Conservation (phyloP, 768 basidiomycete species). For the Dentipellis fragilis region DNA sequence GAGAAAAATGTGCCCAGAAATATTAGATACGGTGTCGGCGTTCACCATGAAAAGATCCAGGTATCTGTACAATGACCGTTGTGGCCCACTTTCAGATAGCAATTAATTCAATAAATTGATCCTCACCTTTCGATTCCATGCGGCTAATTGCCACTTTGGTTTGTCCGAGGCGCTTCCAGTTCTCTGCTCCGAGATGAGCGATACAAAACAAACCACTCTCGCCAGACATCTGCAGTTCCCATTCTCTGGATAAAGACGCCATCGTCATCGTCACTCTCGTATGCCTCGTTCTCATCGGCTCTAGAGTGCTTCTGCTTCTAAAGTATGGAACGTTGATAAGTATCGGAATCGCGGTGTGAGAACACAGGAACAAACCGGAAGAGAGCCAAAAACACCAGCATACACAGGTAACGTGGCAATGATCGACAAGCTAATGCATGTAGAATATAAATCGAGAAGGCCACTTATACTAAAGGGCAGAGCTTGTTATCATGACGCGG, state of each 20-base stretch:
- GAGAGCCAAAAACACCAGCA: constrained; percentile 58
- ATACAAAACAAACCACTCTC: constrained; percentile 40
- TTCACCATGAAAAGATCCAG: constrained; percentile 37
- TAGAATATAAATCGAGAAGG: too few species aligned
- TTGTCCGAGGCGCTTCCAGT: constrained; percentile 47
- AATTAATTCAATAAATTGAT: too few species aligned
- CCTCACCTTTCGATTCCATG: background rate
- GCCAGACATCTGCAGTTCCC: constrained; percentile 65
- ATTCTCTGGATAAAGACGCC: constrained; percentile 51
- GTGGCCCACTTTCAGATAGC: background rate
- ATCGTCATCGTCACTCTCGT: constrained; percentile 42
- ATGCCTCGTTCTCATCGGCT: constrained; percentile 15
- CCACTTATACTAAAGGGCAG: too few species aligned
- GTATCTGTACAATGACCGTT: constrained; percentile 24
- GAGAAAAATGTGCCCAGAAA: constrained; percentile 59
- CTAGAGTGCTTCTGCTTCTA: constrained; percentile 9
- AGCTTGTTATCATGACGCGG: constrained; percentile 45
- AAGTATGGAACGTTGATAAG: constrained; percentile 1
- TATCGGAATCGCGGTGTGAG: background rate
- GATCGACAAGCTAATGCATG: constrained; percentile 57
- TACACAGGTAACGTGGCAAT: constrained; percentile 63
- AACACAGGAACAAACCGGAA: constrained; percentile 41
- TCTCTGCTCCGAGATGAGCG: constrained; percentile 33
- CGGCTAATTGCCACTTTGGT: background rate
- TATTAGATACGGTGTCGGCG: constrained; percentile 44